Conservation (phyloP, 345 rosid species). For the Litchi chinensis region DNA sequence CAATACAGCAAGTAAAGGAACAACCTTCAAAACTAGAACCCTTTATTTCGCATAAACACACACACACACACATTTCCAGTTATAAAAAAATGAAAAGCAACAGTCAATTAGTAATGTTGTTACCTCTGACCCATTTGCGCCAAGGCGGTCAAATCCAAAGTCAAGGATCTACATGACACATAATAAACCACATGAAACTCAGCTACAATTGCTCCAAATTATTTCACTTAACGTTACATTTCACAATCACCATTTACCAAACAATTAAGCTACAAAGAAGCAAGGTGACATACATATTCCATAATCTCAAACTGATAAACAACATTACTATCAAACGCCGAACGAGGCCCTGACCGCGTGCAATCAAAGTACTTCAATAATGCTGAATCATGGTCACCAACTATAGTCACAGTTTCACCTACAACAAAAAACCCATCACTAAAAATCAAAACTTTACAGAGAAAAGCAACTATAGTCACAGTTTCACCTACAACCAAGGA, state of each 20-base stretch:
- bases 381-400: conserved; percentile 81
- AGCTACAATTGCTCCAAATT: not conserved
- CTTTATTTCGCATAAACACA: not conserved
- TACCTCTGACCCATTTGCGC: conserved; percentile 85
- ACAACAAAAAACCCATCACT: conserved; percentile 11
- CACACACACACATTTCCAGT: not conserved
- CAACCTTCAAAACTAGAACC: not conserved
- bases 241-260: not conserved
- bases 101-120: not conserved
- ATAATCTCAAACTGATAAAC: conserved; percentile 94
- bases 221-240: not conserved
- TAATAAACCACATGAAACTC: not conserved
- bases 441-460: conserved; percentile 3
- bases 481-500: conserved; percentile 94
- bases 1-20: not conserved
- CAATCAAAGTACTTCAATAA: conserved; percentile 89
- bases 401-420: conserved; percentile 92
- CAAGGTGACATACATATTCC: conserved; percentile 72
- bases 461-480: conserved; percentile 70
- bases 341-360: conserved; percentile 91
- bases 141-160: conserved; percentile 90
- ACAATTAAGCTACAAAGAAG: not conserved
- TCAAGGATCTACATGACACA: conserved; percentile 69
- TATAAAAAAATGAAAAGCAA: not conserved
- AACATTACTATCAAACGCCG: conserved; percentile 87